phyloP scores from a whole-genome alignment of 1,139 yeast genomes.

The Lodderomyces oxycetoniae region DNA sequence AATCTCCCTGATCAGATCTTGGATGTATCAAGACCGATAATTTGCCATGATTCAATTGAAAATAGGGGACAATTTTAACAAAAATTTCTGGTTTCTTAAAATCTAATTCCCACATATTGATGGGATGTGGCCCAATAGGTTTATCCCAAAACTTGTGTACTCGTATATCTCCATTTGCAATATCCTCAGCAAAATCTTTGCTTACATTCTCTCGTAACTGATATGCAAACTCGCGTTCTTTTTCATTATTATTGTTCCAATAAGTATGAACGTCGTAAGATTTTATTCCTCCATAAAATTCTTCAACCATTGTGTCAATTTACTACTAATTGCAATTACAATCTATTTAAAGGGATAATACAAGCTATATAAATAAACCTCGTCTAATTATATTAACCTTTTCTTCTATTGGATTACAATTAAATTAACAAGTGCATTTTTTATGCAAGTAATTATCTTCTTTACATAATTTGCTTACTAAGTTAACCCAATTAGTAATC shows the following conservation, averaged over 20 bases:
- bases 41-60: slow-evolving; percentile 47
- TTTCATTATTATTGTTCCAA: slow-evolving; percentile 37
- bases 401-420: too few species aligned
- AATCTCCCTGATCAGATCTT: slow-evolving; percentile 35
- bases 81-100: slow-evolving; percentile 30
- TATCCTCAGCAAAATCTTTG: slow-evolving; percentile 42
- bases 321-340: too few species aligned
- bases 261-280: slow-evolving; percentile 56
- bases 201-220: slow-evolving; percentile 38
- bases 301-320: background rate
- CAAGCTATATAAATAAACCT: too few species aligned
- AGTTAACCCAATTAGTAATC: too few species aligned
- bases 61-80: slow-evolving; percentile 29
- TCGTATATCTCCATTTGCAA: slow-evolving; percentile 39
- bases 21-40: slow-evolving; percentile 55
- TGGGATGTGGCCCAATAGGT: slow-evolving; percentile 58
- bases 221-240: slow-evolving; percentile 32
- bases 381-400: too few species aligned
- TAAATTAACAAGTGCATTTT: too few species aligned
- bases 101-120: slow-evolving; percentile 42
- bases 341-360: too few species aligned
- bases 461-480: too few species aligned
- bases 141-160: slow-evolving; percentile 45
- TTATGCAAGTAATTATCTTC: too few species aligned
- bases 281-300: slow-evolving; percentile 28